Evolutionary conservation across 306 rosid genomes (phyloP).

Genomic region (Citrullus amarus): DNA sequence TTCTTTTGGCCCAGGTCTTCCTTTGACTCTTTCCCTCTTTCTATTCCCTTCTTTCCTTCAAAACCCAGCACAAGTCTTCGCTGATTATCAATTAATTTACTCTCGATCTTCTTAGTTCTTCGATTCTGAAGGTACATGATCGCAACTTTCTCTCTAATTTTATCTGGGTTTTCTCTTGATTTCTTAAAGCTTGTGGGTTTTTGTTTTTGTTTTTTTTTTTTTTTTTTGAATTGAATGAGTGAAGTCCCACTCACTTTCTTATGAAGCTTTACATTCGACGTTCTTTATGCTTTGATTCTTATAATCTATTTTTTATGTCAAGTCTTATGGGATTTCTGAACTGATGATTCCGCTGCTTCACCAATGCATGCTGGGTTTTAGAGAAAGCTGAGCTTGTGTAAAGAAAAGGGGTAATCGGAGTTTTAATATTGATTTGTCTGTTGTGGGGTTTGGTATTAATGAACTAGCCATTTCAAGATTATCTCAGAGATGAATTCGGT

Average conservation of each 20-base stretch:
- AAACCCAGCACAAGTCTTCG: neutral
- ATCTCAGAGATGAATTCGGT: neutral
- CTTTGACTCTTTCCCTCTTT: conserved; percentile 7
- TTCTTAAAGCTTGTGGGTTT: neutral
- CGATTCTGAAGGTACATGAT: neutral
- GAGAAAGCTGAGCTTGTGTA: neutral
- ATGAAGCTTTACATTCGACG: neutral
- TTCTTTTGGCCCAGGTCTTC: conserved; percentile 2
- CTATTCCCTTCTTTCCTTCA: neutral
- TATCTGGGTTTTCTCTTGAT: neutral
- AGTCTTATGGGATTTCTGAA: neutral
- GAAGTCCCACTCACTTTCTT: neutral
- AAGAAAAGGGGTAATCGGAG: neutral
- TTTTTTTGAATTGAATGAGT: neutral
- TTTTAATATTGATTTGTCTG: neutral
- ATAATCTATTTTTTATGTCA: neutral
- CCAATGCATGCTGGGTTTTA: neutral
- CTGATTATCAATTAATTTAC: neutral
- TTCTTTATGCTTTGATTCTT: neutral
- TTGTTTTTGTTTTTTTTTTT: neutral
- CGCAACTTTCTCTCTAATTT: neutral
- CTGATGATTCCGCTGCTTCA: neutral
- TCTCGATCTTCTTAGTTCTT: neutral
- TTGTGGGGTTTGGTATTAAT: neutral
- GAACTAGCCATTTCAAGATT: neutral